These are phyloP conservation scores for Rhizophora apiculata DNA, from an alignment of 345 rosid genomes.

Conservation along the genomic window DNA sequence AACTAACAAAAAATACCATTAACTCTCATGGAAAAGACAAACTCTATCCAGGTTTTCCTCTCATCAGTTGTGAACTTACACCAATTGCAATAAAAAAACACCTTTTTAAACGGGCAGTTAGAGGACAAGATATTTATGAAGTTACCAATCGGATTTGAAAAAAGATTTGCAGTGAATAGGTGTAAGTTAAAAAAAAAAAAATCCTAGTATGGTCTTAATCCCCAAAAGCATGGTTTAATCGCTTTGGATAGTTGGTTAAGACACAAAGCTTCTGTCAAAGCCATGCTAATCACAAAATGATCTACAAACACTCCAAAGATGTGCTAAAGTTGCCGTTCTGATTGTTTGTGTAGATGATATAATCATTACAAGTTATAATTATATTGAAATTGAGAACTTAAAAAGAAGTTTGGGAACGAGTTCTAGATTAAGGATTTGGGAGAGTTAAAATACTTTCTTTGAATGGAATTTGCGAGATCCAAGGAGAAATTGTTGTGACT, in stretches of 20 bases:
- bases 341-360: neutral
- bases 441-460: too few relatives aligned
- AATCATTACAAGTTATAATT: neutral
- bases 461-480: too few relatives aligned
- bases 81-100: neutral
- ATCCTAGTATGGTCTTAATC: slow-evolving; percentile 5
- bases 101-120: neutral
- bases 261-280: slow-evolving; percentile 4
- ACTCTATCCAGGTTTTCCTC: neutral
- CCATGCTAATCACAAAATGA: neutral
- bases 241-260: neutral
- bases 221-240: neutral
- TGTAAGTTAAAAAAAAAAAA: slow-evolving; percentile 1
- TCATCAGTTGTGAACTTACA: neutral
- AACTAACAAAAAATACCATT: slow-evolving; percentile 7
- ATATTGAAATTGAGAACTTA: neutral
- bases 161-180: neutral
- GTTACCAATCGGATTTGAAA: neutral
- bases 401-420: neutral
- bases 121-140: neutral
- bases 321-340: neutral
- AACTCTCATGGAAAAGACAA: neutral
- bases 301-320: neutral
- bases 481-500: too few relatives aligned
- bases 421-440: neutral